Evolutionary conservation across 129 eudicot genomes (phyloP), one percentile per base, ranked within the genome.

Genomic region (Artemisia tridentata): DNA sequence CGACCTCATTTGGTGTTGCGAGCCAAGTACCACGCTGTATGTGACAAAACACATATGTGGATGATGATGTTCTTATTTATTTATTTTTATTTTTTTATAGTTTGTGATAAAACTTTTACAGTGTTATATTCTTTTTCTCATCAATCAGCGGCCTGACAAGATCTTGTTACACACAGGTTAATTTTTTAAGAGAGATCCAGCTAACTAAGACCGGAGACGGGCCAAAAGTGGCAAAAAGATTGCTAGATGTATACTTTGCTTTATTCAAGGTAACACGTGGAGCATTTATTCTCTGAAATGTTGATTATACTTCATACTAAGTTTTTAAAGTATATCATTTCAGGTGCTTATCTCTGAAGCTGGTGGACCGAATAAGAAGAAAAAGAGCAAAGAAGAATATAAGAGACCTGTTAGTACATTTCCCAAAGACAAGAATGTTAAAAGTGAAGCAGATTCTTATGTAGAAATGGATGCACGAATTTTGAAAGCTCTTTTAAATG

Each of bases 381-480:
- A 81, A 59, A 72, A 74, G 19, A 79, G 65, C 60, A 83, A 81
- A 69, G 86, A 79, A 70, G 88, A 74, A 1, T 59, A 10, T 9
- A 81, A 69, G 55, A 84, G 84, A 70, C 34, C 67, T 25, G 50
- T 73, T 38, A 61, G 57, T 54, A 38, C 11, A 38, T 73, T 82
- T 34, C 73, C 78, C 16, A 79, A 80, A 81, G 84, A 84, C 51
- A 84, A 85, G 41, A 78, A 84, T 58, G 62, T 0, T 68, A 82
- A 80, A 73, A 72, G 47, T 34, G 70, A 72, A 21, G 76, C 83
- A 43, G 95, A 88, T 69, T 72, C 89, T 63, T 96, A 88, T 67
- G 84, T 90, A n/a, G 99, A 84, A 88, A 84, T 95, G 99, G 99
- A 95, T 81, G 90, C 99, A 10, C 92, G 99, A 52, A 83, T 95